phyloP scores from a whole-genome alignment of 495 filamentous ascomycete genomes.

The Talaromyces proteolyticus region DNA sequence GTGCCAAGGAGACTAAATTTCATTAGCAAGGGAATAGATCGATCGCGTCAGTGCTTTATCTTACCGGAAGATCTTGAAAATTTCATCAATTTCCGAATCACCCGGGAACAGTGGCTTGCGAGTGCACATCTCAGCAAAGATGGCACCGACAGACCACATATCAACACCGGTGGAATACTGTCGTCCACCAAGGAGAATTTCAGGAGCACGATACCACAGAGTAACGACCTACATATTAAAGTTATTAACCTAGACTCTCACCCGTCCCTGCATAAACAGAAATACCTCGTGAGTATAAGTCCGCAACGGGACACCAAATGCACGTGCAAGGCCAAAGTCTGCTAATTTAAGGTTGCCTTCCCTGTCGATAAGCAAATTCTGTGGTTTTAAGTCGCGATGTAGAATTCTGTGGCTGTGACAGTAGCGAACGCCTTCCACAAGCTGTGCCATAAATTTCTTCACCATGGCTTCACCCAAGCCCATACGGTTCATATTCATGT shows the following conservation, averaged over 20 bases:
- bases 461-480: constrained; percentile 88
- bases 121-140: constrained; percentile 99
- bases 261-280: not conserved
- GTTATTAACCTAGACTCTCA: not conserved
- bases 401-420: constrained; percentile 94
- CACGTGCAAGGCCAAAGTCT: constrained; percentile 94
- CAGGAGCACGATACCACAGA: constrained; percentile 96
- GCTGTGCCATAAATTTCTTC: constrained; percentile 95
- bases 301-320: constrained; percentile 91
- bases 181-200: constrained; percentile 93
- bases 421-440: constrained; percentile 86
- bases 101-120: constrained; percentile 96
- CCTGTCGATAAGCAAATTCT: constrained; percentile 91
- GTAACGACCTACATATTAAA: constrained; percentile 72
- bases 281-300: constrained; percentile 93
- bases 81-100: constrained; percentile 98
- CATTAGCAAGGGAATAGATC: not conserved
- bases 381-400: constrained; percentile 95
- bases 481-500: constrained; percentile 56
- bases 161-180: constrained; percentile 98
- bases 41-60: constrained; percentile 11
- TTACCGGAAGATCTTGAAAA: constrained; percentile 98
- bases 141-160: constrained; percentile 99
- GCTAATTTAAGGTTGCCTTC: constrained; percentile 96
- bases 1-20: constrained; percentile 75